Evolutionary conservation across 2,329 filamentous ascomycete genomes (phyloP), one percentile per base, ranked within the genome.

Genomic region (Aspergillus calidoustus): DNA sequence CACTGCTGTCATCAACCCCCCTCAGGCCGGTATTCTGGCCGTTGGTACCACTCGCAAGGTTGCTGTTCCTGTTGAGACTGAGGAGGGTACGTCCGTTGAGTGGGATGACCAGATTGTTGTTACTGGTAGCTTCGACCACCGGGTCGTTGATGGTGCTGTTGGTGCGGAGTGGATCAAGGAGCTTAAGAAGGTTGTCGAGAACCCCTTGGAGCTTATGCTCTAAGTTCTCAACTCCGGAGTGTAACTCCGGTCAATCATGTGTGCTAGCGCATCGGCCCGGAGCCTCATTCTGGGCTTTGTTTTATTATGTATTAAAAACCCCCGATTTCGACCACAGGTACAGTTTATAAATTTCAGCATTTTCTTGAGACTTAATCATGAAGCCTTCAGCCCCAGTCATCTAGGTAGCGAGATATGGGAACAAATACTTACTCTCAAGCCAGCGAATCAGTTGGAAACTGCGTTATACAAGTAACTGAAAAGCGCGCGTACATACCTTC

Each of bases 51-150:
- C 92, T 72, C 91, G 91, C 83, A 98, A 98, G 90, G 94, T 98
- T 58, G 92, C 96, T 51, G 83, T 98, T 59, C 93, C 92, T 55
- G 87, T 87, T 46, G 91, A 96, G 84, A 88, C 86, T 61, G 93
- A 95, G 80, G 92, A 96, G 66, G 93, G 92, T 63, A 88, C 87
- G 49, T 81, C 86, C 19, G 83, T 97, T 51, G 92, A 92, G 79
- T 99, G 92, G 91, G 95, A 99, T 72, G 95, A 99, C 77, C 93
- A 98, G 85, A 97, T 99, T 74, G 87, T 91, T 65, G 89, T 99
- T 62, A 98, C 93, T 44, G 94, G 84, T 74, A 96, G 91, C 85
- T 99, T 99, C 79, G 95, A 99, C 84, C 95, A 99, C 89, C 97
- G 97, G 87, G 93, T 98, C 54, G 89, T 99, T 13, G 95, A 99